Base-by-base conservation (phyloP, 2,329 filamentous ascomycete genomes). In the Fusarium dlaminii region DNA sequence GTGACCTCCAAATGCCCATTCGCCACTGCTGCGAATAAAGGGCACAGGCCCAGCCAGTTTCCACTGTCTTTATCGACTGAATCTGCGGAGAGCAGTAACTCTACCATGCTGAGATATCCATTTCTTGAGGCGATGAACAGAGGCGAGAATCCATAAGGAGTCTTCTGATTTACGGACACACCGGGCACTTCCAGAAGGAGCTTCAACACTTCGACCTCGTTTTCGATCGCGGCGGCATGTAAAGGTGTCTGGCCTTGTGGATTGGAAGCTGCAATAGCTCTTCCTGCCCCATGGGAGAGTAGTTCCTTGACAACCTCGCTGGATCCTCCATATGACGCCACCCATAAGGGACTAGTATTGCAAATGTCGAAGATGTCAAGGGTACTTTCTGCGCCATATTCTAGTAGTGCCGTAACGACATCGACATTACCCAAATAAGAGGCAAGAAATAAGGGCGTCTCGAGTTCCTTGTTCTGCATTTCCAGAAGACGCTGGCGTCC, bases 161-260 rank as follows among this genome's bases (percentile, higher is more conserved):
- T n/a, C 7, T 15, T 6, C 7, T 46, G n/a, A 6, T 52, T 46
- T 6, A 39, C 1, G 0, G 14, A 2, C 4, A 17, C 9, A 9
- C 9, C 24, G 0, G 45, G 39, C 1, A 32, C 20, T 0, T 7
- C 24, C 2, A 63, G 12, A 8, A 65, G 27, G 0, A 52, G 9
- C 2, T 5, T 36, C 2, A 63, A 3, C 0, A 32, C 13, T 8
- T 39, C 9, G 11, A n/a, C 14, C 8, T 1, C 0, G 8, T 22
- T 1, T 0, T 0, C 0, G 1, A 0, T 0, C 3, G 30, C 27
- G 0, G 45, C 37, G 7, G 0, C 0, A 5, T 30, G 13, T 15
- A 64, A 17, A 1, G 24, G 13, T 1, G 37, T 51, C 3, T 27
- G 3, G 6, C 24, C 43, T 1, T 0, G 1, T 2, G 1, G 4